Base-by-base conservation (phyloP, 176 grass and related monocot species). In the Aegilops tauschii region DNA sequence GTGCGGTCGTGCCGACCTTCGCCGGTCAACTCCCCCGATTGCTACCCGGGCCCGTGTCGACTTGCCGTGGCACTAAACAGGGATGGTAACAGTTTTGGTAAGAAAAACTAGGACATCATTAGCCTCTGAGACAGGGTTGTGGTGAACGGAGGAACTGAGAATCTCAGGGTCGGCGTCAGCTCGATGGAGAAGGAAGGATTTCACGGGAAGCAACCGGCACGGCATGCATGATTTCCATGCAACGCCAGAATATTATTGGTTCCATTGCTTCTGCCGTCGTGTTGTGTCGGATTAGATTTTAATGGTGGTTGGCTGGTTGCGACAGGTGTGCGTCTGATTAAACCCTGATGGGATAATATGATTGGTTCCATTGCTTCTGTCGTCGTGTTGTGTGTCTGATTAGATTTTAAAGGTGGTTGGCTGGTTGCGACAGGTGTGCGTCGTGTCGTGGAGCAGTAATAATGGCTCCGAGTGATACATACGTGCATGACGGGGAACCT, bases 1-100 rank as follows among this genome's bases (percentile, higher is more conserved):
- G 68, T 84, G 85, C 50, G 50, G 50, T 54, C 50, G 16, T 54
- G 50, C 85, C 89, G 81, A 91, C 81, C 75, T 91, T 73, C 47
- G 5, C 11, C 9, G 45, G 80, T 80, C 47, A 40, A 12, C 34
- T 50, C 52, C 17, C 17, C 5, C 30, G 20, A 65, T 40, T 79
- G 37, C 37, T 12, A 54, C 50, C 14, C 10, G 4, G 14, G 49
- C 6, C 69, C 69, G 27, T 27, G 78, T 84, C 65, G 14, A 47
- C 52, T 30, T 20, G 52, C 7, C 52, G 17, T 56, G 52, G 17
- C 52, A 18, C 52, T 56, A 56, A 20, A 20, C 16, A 56, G 52
- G 14, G 52, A 20, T 3, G 47, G 47, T 13, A 50, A 5, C 47
- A 50, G 47, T 50, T 16, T 50, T 50, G 13, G 13, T 50, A 50